phyloP scores from a whole-genome alignment of 2,329 filamentous ascomycete genomes.

The Exophiala phaeomuriformis region DNA sequence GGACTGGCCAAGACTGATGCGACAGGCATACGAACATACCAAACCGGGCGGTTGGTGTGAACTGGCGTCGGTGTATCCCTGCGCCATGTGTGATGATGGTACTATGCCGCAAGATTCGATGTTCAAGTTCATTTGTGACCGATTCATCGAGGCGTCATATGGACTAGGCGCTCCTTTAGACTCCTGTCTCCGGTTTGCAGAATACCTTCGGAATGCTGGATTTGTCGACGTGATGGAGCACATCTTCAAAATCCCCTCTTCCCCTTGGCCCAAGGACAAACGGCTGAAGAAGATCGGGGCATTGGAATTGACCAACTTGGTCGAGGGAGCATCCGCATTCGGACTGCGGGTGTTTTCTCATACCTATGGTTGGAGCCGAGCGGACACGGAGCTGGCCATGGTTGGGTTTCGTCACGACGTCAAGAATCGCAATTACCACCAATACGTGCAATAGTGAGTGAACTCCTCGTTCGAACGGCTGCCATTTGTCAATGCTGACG shows the following conservation, averaged over 20 bases:
- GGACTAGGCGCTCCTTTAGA: constrained; percentile 23
- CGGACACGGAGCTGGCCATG: constrained; percentile 13
- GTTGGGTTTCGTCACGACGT: constrained; percentile 10
- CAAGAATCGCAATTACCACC: constrained; percentile 13
- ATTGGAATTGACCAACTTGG: constrained; percentile 15
- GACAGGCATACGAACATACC: constrained; percentile 27
- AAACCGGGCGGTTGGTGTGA: constrained; percentile 31
- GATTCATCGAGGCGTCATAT: constrained; percentile 28
- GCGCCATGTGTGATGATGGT: constrained; percentile 29
- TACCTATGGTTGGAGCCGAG: constrained; percentile 13
- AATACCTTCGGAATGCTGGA: constrained; percentile 17
- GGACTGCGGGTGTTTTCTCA: constrained; percentile 11
- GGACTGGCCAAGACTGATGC: constrained; percentile 19
- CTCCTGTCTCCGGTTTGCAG: constrained; percentile 7
- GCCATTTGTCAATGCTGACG: neutral
- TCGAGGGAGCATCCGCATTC: constrained; percentile 11
- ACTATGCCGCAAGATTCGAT: constrained; percentile 31
- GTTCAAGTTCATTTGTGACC: constrained; percentile 28
- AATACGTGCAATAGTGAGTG: constrained; percentile 17
- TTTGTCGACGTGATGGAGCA: constrained; percentile 26
- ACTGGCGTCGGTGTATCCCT: constrained; percentile 24
- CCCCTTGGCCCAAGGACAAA: constrained; percentile 28
- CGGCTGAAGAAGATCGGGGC: constrained; percentile 24
- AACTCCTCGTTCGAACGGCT: neutral
- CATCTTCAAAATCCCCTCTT: constrained; percentile 26